Evolutionary conservation across 441 rosid species (phyloP).

Genomic region (Populus trichocarpa): DNA sequence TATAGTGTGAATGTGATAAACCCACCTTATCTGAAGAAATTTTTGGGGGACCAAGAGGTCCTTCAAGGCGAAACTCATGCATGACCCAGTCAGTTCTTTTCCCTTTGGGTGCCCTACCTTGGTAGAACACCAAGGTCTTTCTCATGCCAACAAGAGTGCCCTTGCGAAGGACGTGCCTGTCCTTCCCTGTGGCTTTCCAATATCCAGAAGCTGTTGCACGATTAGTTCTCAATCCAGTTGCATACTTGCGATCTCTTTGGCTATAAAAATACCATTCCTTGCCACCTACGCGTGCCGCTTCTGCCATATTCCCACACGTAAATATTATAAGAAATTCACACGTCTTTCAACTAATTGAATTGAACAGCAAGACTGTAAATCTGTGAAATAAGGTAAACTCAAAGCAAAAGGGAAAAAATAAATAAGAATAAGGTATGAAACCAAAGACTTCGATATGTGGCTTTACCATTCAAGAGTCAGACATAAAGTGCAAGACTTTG

Average conservation of each 20-base stretch:
- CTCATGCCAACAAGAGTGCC: slow-evolving; percentile 56
- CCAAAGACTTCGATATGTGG: neutral
- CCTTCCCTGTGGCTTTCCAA: slow-evolving; percentile 26
- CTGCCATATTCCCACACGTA: slow-evolving; percentile 16
- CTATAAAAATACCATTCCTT: slow-evolving; percentile 66
- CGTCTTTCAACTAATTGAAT: too few species aligned
- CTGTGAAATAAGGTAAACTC: neutral
- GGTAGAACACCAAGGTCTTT: slow-evolving; percentile 58
- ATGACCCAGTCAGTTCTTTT: slow-evolving; percentile 54
- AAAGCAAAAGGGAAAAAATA: neutral
- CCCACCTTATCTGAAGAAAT: slow-evolving; percentile 35
- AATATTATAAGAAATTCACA: neutral
- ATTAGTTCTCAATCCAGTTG: slow-evolving; percentile 58
- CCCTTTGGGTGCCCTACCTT: slow-evolving; percentile 68
- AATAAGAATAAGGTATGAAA: neutral
- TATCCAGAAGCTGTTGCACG: slow-evolving; percentile 4
- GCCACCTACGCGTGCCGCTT: slow-evolving; percentile 50
- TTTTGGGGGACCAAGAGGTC: slow-evolving; percentile 28
- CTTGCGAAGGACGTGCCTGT: slow-evolving; percentile 31
- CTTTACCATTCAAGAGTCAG: neutral
- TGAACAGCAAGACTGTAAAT: neutral
- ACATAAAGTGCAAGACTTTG: neutral
- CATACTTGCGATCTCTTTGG: slow-evolving; percentile 54
- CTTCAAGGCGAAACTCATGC: slow-evolving; percentile 63
- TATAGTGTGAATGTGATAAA: neutral